Evolutionary conservation across 2,329 filamentous ascomycete genomes (phyloP).

Genomic region (Emmonsiellopsis sp.): DNA sequence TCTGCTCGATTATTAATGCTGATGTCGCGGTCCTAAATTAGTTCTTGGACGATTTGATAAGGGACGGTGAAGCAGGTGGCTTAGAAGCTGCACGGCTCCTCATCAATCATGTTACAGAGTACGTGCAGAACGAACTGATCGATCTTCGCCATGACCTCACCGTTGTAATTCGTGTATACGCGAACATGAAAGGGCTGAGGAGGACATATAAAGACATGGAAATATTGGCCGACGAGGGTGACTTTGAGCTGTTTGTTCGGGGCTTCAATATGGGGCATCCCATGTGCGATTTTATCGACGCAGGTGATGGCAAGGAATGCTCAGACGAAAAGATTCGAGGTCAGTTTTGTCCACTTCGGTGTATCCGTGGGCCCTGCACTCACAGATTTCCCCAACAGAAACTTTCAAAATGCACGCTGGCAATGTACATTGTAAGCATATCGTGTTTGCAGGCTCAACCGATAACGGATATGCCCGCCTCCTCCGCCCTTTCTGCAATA

Average conservation of each 20-base stretch:
- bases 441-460: slow-evolving; percentile 35
- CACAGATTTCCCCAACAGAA: slow-evolving; percentile 14
- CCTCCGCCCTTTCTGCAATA: slow-evolving; percentile 23
- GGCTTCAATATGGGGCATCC: slow-evolving; percentile 34
- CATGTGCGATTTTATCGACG: slow-evolving; percentile 34
- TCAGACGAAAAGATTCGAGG: slow-evolving; percentile 36
- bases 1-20: background rate
- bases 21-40: slow-evolving; percentile 7
- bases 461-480: slow-evolving; percentile 38
- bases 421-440: slow-evolving; percentile 32
- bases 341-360: slow-evolving; percentile 9
- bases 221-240: slow-evolving; percentile 17
- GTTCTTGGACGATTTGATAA: slow-evolving; percentile 27
- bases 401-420: slow-evolving; percentile 25
- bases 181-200: slow-evolving; percentile 29
- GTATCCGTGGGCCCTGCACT: background rate
- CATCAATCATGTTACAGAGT: slow-evolving; percentile 16
- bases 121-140: slow-evolving; percentile 15
- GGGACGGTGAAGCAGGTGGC: slow-evolving; percentile 23
- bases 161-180: slow-evolving; percentile 29
- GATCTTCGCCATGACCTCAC: slow-evolving; percentile 17
- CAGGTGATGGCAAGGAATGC: slow-evolving; percentile 36
- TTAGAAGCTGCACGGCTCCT: slow-evolving; percentile 20
- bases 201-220: slow-evolving; percentile 24
- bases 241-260: slow-evolving; percentile 28